Conservation (phyloP, 768 basidiomycete species). For the Lyophyllum atratum region DNA sequence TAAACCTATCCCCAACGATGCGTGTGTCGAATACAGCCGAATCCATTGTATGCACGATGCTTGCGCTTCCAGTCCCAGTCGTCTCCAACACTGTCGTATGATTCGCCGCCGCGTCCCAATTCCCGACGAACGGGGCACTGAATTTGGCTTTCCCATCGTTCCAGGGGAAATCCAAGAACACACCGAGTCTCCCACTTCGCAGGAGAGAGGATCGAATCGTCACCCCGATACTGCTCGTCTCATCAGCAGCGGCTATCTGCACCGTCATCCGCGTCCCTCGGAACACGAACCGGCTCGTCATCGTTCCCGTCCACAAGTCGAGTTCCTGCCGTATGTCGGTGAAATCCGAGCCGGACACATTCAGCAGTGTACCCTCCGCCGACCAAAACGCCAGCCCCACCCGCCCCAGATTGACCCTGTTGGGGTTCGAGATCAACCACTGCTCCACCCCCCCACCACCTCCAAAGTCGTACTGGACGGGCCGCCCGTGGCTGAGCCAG, state of each 20-base stretch:
- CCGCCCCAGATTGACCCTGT: slow-evolving; percentile 56
- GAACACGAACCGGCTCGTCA: slow-evolving; percentile 47
- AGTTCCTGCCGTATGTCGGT: slow-evolving; percentile 38
- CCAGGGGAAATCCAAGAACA: slow-evolving; percentile 64
- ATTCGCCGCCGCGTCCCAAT: slow-evolving; percentile 45
- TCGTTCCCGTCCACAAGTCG: slow-evolving; percentile 57
- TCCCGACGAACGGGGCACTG: slow-evolving; percentile 58
- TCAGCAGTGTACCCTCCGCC: slow-evolving; percentile 21
- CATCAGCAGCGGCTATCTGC: slow-evolving; percentile 39
- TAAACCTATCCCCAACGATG: slow-evolving; percentile 39
- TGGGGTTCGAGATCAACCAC: slow-evolving; percentile 61
- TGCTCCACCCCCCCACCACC: slow-evolving; percentile 47
- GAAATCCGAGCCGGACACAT: slow-evolving; percentile 42
- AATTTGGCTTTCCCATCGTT: slow-evolving; percentile 59
- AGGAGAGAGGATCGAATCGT: slow-evolving; percentile 42
- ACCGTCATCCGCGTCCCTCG: slow-evolving; percentile 38
- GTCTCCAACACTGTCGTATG: slow-evolving; percentile 45
- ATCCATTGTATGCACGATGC: slow-evolving; percentile 44
- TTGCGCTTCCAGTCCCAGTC: slow-evolving; percentile 27
- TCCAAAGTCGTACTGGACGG: slow-evolving; percentile 53
- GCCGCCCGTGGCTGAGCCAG: slow-evolving; percentile 51
- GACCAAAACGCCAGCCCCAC: slow-evolving; percentile 47
- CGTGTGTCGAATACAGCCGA: slow-evolving; percentile 43
- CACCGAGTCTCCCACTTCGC: slow-evolving; percentile 35
- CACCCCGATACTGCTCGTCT: slow-evolving; percentile 41